Percentiles rank a stretch among this genome's conserved stretches.
These are phyloP conservation scores for Saccharomycodes ludwigii DNA, from an alignment of 805 yeast genomes.

Conservation along the genomic window DNA sequence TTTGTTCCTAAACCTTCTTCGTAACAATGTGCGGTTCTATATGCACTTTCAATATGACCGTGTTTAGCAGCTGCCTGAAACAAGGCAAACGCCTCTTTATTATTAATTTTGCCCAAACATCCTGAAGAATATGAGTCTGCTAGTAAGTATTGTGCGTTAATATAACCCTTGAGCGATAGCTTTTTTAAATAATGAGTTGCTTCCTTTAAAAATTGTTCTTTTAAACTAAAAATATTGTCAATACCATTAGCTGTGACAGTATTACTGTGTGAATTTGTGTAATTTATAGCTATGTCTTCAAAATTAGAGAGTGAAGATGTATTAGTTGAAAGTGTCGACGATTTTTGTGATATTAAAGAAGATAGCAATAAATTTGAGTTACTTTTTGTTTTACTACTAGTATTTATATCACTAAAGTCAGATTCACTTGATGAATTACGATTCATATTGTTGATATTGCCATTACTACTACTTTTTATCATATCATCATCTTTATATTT, in stretches of 20 bases:
- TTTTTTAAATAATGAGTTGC: conserved; percentile 58
- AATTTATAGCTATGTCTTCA: no score
- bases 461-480: no score
- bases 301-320: no score
- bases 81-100: conserved; percentile 59
- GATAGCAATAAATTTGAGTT: no score
- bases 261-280: conserved; percentile 1
- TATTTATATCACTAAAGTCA: no score
- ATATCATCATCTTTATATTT: no score
- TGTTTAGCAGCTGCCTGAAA: conserved; percentile 90
- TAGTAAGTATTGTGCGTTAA: conserved; percentile 82
- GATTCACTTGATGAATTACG: no score
- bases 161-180: conserved; percentile 66
- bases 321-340: no score
- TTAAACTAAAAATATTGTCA: conserved; percentile 18
- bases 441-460: no score
- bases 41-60: conserved; percentile 84
- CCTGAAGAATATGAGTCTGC: conserved; percentile 88
- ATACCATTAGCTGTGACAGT: not conserved
- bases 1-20: conserved; percentile 92
- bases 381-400: no score
- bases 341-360: no score
- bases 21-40: conserved; percentile 80
- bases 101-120: conserved; percentile 67
- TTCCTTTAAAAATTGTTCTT: conserved; percentile 57